These are phyloP conservation scores for Tuber melanosporum DNA, from an alignment of 495 filamentous ascomycete genomes.

Conservation along the genomic window DNA sequence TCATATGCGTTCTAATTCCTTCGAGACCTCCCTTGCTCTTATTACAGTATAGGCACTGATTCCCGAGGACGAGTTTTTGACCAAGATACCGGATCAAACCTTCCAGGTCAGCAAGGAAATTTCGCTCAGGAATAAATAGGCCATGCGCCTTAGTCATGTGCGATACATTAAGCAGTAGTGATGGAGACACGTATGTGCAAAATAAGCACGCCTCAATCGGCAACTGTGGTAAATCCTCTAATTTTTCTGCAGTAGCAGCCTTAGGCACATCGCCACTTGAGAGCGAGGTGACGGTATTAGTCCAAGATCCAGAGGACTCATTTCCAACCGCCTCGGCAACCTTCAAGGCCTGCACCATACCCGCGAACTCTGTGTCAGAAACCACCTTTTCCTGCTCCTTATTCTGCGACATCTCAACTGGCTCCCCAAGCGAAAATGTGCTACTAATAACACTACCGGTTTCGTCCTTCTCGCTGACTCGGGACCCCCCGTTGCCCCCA, in stretches of 20 bases:
- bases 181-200: constrained; percentile 74
- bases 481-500: constrained; percentile 40
- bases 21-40: constrained; percentile 64
- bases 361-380: constrained; percentile 53
- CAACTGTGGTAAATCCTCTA: constrained; percentile 40
- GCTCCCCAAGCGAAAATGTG: constrained; percentile 82
- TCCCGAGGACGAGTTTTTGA: constrained; percentile 66
- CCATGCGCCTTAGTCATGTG: constrained; percentile 93
- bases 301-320: constrained; percentile 29
- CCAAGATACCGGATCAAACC: constrained; percentile 71
- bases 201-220: constrained; percentile 72
- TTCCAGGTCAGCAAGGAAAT: constrained; percentile 71
- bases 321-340: constrained; percentile 48
- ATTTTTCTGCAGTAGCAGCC: constrained; percentile 30
- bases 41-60: constrained; percentile 79
- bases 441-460: constrained; percentile 84
- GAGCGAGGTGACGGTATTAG: constrained; percentile 23
- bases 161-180: constrained; percentile 61
- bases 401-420: constrained; percentile 58
- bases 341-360: constrained; percentile 72
- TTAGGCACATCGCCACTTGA: constrained; percentile 13
- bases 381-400: constrained; percentile 45
- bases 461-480: constrained; percentile 55
- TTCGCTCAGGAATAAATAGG: constrained; percentile 88
- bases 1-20: constrained; percentile 90